Base-by-base conservation (phyloP, 2,329 filamentous ascomycete genomes). In the Coniella lustricola region DNA sequence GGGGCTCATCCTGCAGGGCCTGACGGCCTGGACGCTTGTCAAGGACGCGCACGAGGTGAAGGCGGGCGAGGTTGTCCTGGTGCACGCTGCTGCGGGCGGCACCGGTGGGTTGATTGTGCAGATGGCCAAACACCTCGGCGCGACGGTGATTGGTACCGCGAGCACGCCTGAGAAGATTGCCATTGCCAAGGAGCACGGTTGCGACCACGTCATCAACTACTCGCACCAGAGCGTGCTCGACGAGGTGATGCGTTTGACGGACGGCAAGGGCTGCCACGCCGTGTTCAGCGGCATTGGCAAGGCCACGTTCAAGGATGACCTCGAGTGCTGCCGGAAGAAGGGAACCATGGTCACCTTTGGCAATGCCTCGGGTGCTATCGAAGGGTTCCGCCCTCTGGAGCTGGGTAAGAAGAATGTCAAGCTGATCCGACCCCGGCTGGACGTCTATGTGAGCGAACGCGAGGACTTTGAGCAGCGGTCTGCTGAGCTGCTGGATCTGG, bases 231-330 rank as follows among this genome's bases (percentile, higher is more conserved):
- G 76, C 55, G 70, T 84, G 17, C 75, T 77, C 46, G 64, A 64
- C 38, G 74, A 77, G 61, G 82, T 88, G 4, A 70, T 76, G 57
- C 74, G 83, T 60, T 79, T 87, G 37, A 95, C 89, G 0, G 78
- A 73, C 4, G 84, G 84, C 0, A 71, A 81, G 54, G 90, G 90
- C 7, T 82, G 85, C 3, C 77, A 81, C 53, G 89, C 82, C 7
- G 84, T 95, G 16, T 93, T 88, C 61, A 89, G 95, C 62, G 86
- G 87, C 9, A 86, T 95, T 4, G 90, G 90, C 9, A 86, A 88
- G 69, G 74, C 76, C 40, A 95, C 90, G 0, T 54, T 54, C 38
- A 47, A 54, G 18, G 49, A 54, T 18, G 51, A 54, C 54, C 61
- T 87, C 55, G 77, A 84, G 53, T 51, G 49, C 32, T 46, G 41